These are phyloP conservation scores for Prosopis cineraria DNA, from an alignment of 306 rosid genomes.

Conservation along the genomic window DNA sequence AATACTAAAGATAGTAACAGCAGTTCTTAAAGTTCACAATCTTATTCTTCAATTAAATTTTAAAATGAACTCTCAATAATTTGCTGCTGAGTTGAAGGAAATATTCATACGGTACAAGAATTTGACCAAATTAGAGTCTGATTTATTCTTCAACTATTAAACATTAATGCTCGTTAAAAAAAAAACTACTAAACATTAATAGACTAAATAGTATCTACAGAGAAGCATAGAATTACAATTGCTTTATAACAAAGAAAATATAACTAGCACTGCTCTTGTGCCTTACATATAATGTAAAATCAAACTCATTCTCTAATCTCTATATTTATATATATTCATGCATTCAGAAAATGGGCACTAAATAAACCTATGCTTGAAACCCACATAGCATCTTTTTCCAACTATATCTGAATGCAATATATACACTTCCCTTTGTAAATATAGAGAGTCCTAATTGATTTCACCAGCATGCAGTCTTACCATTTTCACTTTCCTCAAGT, in stretches of 20 bases:
- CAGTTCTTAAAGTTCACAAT: too few species aligned
- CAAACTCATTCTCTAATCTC: not conserved
- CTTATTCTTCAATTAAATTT: not conserved
- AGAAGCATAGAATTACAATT: conserved; percentile 34
- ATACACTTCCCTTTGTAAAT: not conserved
- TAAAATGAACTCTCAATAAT: not conserved
- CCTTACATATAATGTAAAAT: conserved; percentile 38
- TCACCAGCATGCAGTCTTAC: conserved; percentile 38
- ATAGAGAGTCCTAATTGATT: not conserved
- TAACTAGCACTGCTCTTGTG: conserved; percentile 34
- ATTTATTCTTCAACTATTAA: conserved; percentile 15
- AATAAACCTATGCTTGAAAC: not conserved
- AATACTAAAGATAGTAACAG: too few species aligned
- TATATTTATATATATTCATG: not conserved
- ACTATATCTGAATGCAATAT: not conserved
- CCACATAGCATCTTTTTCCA: not conserved
- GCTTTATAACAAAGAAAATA: conserved; percentile 25
- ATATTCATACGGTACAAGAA: not conserved
- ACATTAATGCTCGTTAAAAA: too few species aligned
- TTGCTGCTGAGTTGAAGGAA: not conserved
- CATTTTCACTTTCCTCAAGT: conserved; percentile 31
- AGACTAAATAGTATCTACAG: not conserved
- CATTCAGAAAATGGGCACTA: not conserved
- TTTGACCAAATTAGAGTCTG: not conserved
- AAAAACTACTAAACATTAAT: too few species aligned